These are phyloP conservation scores for Cenchrus purpureus DNA, from an alignment of 176 grass and related monocot species.

Conservation along the genomic window DNA sequence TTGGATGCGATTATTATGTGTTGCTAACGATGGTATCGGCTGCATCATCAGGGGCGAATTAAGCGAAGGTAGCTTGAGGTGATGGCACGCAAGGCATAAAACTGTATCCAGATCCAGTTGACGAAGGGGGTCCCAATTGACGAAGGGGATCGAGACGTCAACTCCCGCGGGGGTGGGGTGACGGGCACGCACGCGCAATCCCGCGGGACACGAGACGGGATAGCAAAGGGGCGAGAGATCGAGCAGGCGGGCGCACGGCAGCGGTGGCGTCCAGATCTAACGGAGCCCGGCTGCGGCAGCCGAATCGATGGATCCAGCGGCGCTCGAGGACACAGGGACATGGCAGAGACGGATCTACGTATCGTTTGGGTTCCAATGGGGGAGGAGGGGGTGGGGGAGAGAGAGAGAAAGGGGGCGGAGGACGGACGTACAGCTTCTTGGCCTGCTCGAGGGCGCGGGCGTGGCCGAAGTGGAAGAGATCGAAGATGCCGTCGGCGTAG, in stretches of 20 bases:
- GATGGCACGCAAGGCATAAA: not conserved
- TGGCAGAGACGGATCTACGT: not conserved
- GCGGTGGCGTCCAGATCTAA: not conserved
- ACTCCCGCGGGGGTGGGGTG: not conserved
- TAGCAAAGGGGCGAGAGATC: not conserved
- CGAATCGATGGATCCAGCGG: not conserved
- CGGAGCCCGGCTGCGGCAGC: not conserved
- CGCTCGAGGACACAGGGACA: not conserved
- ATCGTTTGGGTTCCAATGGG: not conserved
- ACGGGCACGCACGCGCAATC: not conserved
- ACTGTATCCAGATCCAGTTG: not conserved
- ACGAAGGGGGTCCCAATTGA: not conserved
- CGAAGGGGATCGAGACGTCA: not conserved
- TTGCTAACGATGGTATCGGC: not conserved
- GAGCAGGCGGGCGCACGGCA: not conserved
- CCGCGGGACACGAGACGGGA: not conserved
- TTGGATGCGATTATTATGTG: not conserved
- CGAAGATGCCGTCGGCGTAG: constrained; percentile 98
- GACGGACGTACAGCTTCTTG: constrained; percentile 67
- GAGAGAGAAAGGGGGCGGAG: not conserved
- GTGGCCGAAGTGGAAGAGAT: constrained; percentile 98
- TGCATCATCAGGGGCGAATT: not conserved
- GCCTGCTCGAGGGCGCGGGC: constrained; percentile 98
- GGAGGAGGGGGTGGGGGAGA: not conserved
- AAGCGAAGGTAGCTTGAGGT: not conserved